Percentiles rank a stretch among this genome's conserved stretches.
phyloP scores from a whole-genome alignment of 208 protist genomes.

The Leishmania major region DNA sequence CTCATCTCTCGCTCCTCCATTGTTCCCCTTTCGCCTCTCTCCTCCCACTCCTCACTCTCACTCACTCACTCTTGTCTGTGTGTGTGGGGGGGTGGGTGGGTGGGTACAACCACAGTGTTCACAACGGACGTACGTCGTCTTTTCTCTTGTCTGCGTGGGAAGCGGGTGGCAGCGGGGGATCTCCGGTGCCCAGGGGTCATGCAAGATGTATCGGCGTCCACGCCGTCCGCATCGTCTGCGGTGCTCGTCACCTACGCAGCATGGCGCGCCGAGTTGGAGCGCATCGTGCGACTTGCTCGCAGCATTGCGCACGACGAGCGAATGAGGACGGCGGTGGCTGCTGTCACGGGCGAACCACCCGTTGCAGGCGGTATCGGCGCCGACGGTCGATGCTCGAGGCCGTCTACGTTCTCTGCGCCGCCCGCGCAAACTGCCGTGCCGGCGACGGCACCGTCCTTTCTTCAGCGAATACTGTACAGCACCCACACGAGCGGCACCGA shows the following conservation, averaged over 20 bases:
- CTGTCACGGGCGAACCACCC: neutral
- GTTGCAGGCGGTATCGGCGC: neutral
- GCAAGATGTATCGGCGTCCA: neutral
- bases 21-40: neutral
- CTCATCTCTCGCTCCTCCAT: neutral
- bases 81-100: too few species aligned
- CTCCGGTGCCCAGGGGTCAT: neutral
- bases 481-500: neutral
- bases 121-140: too few species aligned
- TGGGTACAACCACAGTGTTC: neutral
- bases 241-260: conserved; percentile 11
- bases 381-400: neutral
- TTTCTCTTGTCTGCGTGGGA: neutral
- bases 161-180: neutral
- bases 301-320: conserved; percentile 5
- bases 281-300: conserved; percentile 11
- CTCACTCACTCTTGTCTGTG: neutral
- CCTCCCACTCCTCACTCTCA: neutral
- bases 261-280: conserved; percentile 19
- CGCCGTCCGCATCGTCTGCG: neutral
- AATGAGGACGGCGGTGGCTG: conserved; percentile 1
- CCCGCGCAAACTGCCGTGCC: neutral
- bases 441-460: neutral
- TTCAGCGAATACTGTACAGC: conserved; percentile 8
- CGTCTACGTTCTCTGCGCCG: neutral